Base-by-base conservation (phyloP, 345 rosid species). In the Sisymbrium altissimum region DNA sequence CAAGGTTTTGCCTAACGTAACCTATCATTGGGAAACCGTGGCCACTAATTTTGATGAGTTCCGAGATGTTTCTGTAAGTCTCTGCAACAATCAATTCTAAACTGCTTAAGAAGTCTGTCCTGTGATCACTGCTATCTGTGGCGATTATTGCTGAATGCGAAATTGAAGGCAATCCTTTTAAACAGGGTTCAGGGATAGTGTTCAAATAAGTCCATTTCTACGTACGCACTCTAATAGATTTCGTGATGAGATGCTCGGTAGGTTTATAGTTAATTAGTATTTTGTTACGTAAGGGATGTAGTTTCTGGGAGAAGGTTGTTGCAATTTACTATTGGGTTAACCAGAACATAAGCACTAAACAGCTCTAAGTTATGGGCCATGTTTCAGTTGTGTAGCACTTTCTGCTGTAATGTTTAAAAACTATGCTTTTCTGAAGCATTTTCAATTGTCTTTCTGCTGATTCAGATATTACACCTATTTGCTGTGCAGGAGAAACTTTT, bases 21-120 rank as follows among this genome's bases (percentile, higher is more conserved):
- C 89, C 43, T 91, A 84, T 84, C 92, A 79, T 73, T 93, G 98
- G 98, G 98, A 93, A 81, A 86, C 98, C 66, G 87, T 93, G 72
- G 96, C 98, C 56, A 84, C 98, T 36, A 93, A 86, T 79, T 89
- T 89, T 14, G 96, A 90, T 76, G 98, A 93, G 81, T 93, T 93
- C 73, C 88, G 85, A 81, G 81, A 81, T 62, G 87, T 82, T 44
- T 83, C 87, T 65, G 89, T 86, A 79, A 80, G 87, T 86, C 70
- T 29, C 64, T 41, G 21, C 39, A 44, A 32, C 48, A 54, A 64
- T 30, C 53, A 49, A 63, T 41, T 29, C 54, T 62, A 33, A 40
- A 14, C 25, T 58, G 44, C 7, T 9, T 10, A 27, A 44, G 23
- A 18, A 57, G n/a, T 70, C 19, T 14, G 23, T 53, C 48, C 6